Evolutionary conservation across 2,329 filamentous ascomycete genomes (phyloP), one percentile per base, ranked within the genome.

Genomic region (Pseudogymnoascus sp.): DNA sequence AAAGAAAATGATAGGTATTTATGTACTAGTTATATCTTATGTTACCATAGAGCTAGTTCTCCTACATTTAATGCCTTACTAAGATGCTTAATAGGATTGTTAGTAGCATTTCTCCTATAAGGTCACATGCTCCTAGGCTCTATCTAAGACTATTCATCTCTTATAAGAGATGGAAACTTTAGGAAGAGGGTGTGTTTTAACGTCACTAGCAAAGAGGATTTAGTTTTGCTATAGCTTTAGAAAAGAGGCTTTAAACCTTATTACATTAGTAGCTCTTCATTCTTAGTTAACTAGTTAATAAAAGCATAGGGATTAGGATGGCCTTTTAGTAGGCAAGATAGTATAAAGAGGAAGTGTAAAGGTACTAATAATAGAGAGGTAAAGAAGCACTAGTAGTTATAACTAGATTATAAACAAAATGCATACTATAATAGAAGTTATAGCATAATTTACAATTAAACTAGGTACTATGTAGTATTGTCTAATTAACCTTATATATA

Each of bases 21-120:
- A 62, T 67, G 63, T 61, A 67, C 62, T 43, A 63, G 69, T 57
- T 62, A 68, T 63, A 70, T 71, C 63, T 63, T 69, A 8, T 71
- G 65, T 51, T 64, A 64, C 25, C 64, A 65, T 48, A 64, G 64
- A 57, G 63, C 67, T 25, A 39, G 54, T 51, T 62, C 41, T 61
- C 62, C 63, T 39, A 62, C 63, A 43, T 66, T 71, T 39, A 45
- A 67, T 41, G 66, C 19, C 34, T 65, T 70, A 23, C 60, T 71
- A 37, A 61, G 36, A 62, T 45, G 63, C 60, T 62, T 70, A 25
- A 61, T 63, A 19, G 67, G 66, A 60, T 41, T 21, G n/a, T 67
- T 64, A 13, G 65, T 65, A 23, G 67, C 64, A 39, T 69, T 71
- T 65, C 65, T 69, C 43, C 43, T 71, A 16, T 36, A 61, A 64